A percentile compares a stretch with the other conserved stretches of the same genome.
phyloP scores from a whole-genome alignment of 768 basidiomycete species.

The Lyophyllum decastes region DNA sequence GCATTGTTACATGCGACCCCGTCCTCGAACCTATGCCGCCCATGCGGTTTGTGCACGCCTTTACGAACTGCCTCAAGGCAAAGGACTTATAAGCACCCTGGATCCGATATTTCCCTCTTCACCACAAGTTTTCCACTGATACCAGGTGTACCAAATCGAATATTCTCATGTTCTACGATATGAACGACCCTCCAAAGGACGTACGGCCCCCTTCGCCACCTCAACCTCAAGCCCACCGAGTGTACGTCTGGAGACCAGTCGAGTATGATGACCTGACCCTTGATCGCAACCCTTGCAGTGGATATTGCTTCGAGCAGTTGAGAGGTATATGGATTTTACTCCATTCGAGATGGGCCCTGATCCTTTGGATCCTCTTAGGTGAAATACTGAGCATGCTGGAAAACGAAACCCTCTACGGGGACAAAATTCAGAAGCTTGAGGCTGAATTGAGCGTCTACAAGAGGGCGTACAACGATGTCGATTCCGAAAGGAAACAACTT shows the following conservation, averaged over 20 bases:
- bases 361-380: constrained; percentile 24
- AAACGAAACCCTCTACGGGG: constrained; percentile 29
- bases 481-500: constrained; percentile 33
- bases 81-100: constrained; percentile 4
- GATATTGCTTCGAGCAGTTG: constrained; percentile 36
- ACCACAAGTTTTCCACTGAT: not conserved
- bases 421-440: constrained; percentile 37
- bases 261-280: not conserved
- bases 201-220: not conserved
- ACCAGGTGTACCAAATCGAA: not conserved
- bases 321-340: constrained; percentile 26
- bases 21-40: not conserved
- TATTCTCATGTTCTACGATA: constrained; percentile 16
- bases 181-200: constrained; percentile 15
- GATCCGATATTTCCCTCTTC: not conserved
- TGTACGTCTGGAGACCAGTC: constrained; percentile 11
- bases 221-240: constrained; percentile 17
- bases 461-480: constrained; percentile 39
- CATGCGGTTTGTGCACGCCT: not conserved
- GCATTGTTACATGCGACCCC: not conserved
- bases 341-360: not conserved
- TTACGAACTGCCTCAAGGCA: constrained; percentile 7
- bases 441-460: constrained; percentile 44
- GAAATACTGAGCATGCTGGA: constrained; percentile 39
- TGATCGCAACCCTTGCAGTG: constrained; percentile 12